These are phyloP conservation scores for Oehlia diaphana DNA, from an alignment of 192 early-diverging fungal species.

Conservation along the genomic window DNA sequence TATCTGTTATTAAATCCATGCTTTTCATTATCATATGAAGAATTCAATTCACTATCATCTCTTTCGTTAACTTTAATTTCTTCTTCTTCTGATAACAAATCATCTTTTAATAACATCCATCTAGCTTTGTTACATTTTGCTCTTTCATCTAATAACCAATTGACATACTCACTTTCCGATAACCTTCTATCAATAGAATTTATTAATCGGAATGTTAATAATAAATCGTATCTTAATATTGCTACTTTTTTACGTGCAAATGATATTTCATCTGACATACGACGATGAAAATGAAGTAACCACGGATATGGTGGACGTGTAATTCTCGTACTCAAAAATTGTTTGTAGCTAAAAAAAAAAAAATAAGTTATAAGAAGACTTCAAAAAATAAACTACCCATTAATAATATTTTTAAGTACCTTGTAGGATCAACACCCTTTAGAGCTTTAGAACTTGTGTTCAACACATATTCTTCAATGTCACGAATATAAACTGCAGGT, in stretches of 20 bases:
- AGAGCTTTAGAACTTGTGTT: conserved; percentile 7
- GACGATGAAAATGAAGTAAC: conserved; percentile 43
- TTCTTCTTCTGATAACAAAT: neutral
- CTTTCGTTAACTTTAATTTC: neutral
- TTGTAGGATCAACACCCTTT: neutral
- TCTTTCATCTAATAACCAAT: conserved; percentile 52
- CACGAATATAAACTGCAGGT: conserved; percentile 49
- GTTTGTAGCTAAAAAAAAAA: conserved; percentile 24
- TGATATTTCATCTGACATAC: conserved; percentile 45
- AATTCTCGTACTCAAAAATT: conserved; percentile 29
- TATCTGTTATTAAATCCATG: neutral
- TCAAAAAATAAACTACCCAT: neutral
- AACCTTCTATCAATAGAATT: conserved; percentile 48
- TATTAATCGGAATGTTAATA: conserved; percentile 46
- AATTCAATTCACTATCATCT: neutral
- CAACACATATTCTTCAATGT: conserved; percentile 47
- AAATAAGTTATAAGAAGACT: neutral
- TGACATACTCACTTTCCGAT: conserved; percentile 53
- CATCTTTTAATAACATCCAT: conserved; percentile 19
- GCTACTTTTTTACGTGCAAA: conserved; percentile 51
- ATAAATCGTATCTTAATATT: conserved; percentile 47
- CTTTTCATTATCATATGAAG: neutral
- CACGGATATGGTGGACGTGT: conserved; percentile 37
- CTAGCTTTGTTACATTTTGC: conserved; percentile 35
- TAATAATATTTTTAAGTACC: neutral